phyloP scores from a whole-genome alignment of 805 yeast genomes.

The Torulaspora franciscae region DNA sequence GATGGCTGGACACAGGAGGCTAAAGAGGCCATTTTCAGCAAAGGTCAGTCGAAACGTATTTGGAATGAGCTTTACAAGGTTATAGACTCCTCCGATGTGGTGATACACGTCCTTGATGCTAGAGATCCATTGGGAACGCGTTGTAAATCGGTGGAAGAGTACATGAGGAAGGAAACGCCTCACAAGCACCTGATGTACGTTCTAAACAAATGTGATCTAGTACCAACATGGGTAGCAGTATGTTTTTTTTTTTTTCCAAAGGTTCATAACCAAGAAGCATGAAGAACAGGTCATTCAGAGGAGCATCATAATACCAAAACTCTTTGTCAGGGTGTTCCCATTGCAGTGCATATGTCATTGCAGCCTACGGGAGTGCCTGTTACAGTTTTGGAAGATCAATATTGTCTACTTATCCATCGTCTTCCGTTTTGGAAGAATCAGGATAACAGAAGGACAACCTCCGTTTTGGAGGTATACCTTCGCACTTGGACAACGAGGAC shows the following conservation, averaged over 20 bases:
- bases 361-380: constrained; percentile 70
- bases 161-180: constrained; percentile 87
- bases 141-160: constrained; percentile 88
- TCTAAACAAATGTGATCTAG: constrained; percentile 94
- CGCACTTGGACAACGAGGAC: constrained; percentile 42
- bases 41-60: constrained; percentile 96
- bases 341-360: constrained; percentile 24
- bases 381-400: constrained; percentile 94
- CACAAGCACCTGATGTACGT: constrained; percentile 95
- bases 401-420: constrained; percentile 45
- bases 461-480: constrained; percentile 43
- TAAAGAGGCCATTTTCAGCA: constrained; percentile 89
- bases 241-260: constrained; percentile 41
- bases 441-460: constrained; percentile 38
- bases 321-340: constrained; percentile 70
- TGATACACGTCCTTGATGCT: constrained; percentile 93
- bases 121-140: constrained; percentile 97
- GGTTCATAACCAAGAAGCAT: background rate
- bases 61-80: constrained; percentile 98
- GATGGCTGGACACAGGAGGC: constrained; percentile 89
- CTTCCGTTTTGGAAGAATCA: constrained; percentile 34
- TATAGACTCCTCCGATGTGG: constrained; percentile 95
- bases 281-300: constrained; percentile 1
- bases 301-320: constrained; percentile 55
- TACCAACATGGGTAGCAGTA: constrained; percentile 99